These are phyloP conservation scores for Fusarium setosum DNA, from an alignment of 2,329 filamentous ascomycete genomes.

Conservation along the genomic window DNA sequence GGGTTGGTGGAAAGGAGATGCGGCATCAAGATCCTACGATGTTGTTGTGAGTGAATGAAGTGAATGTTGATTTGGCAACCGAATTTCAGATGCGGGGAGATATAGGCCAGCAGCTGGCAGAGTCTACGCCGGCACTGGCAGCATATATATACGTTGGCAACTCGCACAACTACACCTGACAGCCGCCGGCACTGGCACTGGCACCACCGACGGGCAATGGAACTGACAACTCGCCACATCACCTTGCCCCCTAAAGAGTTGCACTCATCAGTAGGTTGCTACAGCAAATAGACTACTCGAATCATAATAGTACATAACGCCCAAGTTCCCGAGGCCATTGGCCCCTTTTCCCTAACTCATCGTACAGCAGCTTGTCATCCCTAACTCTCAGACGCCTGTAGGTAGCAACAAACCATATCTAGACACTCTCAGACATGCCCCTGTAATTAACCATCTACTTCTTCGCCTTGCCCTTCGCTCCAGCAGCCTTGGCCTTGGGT, in stretches of 20 bases:
- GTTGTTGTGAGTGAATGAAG: too few species aligned
- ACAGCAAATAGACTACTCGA: background rate
- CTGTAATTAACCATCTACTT: slow-evolving; percentile 39
- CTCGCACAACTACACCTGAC: too few species aligned
- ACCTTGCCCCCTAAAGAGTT: background rate
- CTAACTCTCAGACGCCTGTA: slow-evolving; percentile 2
- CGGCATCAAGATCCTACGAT: background rate
- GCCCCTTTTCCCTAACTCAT: slow-evolving; percentile 25
- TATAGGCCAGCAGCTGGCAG: background rate
- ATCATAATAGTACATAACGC: slow-evolving; percentile 18
- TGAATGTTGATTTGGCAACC: slow-evolving; percentile 6
- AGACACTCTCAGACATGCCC: slow-evolving; percentile 16
- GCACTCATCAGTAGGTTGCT: background rate
- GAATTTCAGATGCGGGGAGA: background rate
- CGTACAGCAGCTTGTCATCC: slow-evolving; percentile 7
- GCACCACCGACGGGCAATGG: too few species aligned
- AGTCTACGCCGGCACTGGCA: too few species aligned
- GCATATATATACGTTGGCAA: too few species aligned
- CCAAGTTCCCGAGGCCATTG: slow-evolving; percentile 14
- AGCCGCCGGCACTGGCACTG: too few species aligned
- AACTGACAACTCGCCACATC: background rate
- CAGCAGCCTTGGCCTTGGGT: slow-evolving; percentile 53
- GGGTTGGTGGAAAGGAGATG: background rate
- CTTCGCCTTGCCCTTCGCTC: slow-evolving; percentile 62
- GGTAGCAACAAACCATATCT: slow-evolving; percentile 9